Evolutionary conservation across 2,329 filamentous ascomycete genomes (phyloP), one percentile per base, ranked within the genome.

Genomic region (Trichoderma endophyticum): DNA sequence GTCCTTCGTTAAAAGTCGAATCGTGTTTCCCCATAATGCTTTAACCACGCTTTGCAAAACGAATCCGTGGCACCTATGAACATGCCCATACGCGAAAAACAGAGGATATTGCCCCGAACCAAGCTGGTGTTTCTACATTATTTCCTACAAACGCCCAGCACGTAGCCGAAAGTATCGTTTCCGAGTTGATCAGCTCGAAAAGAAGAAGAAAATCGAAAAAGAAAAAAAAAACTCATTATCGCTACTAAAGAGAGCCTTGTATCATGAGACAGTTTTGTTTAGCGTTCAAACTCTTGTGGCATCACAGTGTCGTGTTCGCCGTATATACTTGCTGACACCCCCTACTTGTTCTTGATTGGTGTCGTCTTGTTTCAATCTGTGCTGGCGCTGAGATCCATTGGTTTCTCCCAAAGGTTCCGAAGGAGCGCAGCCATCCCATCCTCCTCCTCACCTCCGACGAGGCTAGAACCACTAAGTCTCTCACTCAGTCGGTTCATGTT

Each of bases 321-420:
- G 14, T 66, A 66, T 66, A 28, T 56, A 66, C 48, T 54, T 66
- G 48, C 51, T 36, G 43, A 51, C 43, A 51, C 43, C 4, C 43
- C 8, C 36, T 4, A 21, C 18, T n/a, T 48, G 30, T 24, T 6
- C 0, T 36, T 56, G 48, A 36, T 14, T 34, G 15, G n/a, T 34
- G n/a, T 48, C 6, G 18, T 18, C 9, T 24, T 62, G 43, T 26
- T 70, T 70, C 15, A 70, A 54, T 70, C 66, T 54, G 66, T 76
- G 76, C 88, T 90, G 32, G 86, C 85, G 75, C 87, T 86, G 72
- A 90, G 80, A 76, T 90, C 87, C 78, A 85, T 81, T 63, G 84
- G 87, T 82, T 88, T 90, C 60, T 91, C 88, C 89, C 89, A 91
- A 63, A 91, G 79, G 73, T 86, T 87, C 70, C 88, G 82, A 68